Evolutionary conservation across 2,329 filamentous ascomycete species (phyloP).

Genomic region (Scytalidium lignicola): DNA sequence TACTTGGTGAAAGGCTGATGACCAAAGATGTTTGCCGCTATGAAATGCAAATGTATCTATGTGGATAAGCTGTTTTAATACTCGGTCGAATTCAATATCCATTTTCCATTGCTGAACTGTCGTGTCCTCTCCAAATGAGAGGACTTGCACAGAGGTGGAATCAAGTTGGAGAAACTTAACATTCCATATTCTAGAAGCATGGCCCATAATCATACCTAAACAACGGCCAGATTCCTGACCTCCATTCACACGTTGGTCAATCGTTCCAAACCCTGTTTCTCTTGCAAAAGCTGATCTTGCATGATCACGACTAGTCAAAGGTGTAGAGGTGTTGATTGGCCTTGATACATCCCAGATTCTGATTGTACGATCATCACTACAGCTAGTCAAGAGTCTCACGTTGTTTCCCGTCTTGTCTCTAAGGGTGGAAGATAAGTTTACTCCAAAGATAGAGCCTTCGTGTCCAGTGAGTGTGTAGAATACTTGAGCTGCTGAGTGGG

Average conservation of each 20-base stretch:
- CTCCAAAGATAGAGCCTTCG: conserved; percentile 90
- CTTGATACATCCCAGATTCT: conserved; percentile 72
- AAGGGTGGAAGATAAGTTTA: conserved; percentile 65
- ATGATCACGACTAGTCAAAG: conserved; percentile 1
- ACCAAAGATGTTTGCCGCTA: conserved; percentile 88
- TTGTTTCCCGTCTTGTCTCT: conserved; percentile 30
- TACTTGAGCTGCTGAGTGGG: conserved; percentile 32
- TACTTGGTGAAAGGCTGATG: conserved; percentile 46
- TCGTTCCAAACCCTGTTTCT: conserved; percentile 60
- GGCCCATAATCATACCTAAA: conserved; percentile 75
- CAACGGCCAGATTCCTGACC: conserved; percentile 36
- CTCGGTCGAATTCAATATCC: conserved; percentile 8
- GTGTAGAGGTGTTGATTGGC: not conserved
- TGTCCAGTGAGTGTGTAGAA: conserved; percentile 60
- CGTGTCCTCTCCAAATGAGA: conserved; percentile 83
- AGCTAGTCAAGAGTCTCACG: conserved; percentile 73
- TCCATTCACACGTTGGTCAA: conserved; percentile 19
- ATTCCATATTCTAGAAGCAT: conserved; percentile 85
- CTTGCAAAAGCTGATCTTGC: conserved; percentile 20
- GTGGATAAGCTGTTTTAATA: conserved; percentile 39
- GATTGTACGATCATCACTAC: conserved; percentile 90
- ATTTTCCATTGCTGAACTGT: conserved; percentile 65
- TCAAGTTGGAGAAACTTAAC: conserved; percentile 56
- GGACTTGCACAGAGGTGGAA: conserved; percentile 41
- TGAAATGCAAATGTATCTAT: conserved; percentile 59